These are phyloP conservation scores for Ziziphus jujuba DNA, from an alignment of 306 rosid genomes.

Conservation along the genomic window DNA sequence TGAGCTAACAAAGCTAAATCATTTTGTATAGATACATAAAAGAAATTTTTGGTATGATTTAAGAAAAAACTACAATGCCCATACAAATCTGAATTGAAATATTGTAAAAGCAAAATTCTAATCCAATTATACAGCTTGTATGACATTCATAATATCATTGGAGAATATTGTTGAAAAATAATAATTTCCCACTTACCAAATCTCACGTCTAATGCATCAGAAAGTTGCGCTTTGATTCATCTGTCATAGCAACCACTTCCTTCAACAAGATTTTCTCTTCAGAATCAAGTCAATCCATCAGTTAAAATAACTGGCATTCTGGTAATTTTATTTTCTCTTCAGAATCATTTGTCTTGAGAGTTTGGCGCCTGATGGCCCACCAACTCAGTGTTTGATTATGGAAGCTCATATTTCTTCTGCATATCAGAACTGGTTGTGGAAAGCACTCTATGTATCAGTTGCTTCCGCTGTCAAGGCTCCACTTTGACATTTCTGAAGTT, in stretches of 20 bases:
- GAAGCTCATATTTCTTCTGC: neutral
- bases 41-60: too few relatives aligned
- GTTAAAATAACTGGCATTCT: neutral
- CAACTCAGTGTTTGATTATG: constrained; percentile 9
- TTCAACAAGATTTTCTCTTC: neutral
- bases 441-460: constrained; percentile 7
- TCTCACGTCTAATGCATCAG: constrained; percentile 26
- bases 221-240: constrained; percentile 33
- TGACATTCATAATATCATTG: too few relatives aligned
- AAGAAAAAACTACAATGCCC: too few relatives aligned
- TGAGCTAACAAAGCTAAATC: too few relatives aligned
- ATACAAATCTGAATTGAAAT: too few relatives aligned
- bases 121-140: too few relatives aligned
- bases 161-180: neutral
- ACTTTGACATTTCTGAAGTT: constrained; percentile 3
- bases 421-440: constrained; percentile 13
- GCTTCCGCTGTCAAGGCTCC: constrained; percentile 11
- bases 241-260: constrained; percentile 18
- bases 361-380: neutral
- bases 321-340: too few relatives aligned
- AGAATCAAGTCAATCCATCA: neutral
- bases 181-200: neutral
- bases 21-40: too few relatives aligned
- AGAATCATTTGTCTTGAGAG: neutral
- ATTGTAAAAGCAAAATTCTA: too few relatives aligned